Base-by-base conservation (phyloP, 805 yeast genomes). In the Schwanniomyces pseudopolymorphus region DNA sequence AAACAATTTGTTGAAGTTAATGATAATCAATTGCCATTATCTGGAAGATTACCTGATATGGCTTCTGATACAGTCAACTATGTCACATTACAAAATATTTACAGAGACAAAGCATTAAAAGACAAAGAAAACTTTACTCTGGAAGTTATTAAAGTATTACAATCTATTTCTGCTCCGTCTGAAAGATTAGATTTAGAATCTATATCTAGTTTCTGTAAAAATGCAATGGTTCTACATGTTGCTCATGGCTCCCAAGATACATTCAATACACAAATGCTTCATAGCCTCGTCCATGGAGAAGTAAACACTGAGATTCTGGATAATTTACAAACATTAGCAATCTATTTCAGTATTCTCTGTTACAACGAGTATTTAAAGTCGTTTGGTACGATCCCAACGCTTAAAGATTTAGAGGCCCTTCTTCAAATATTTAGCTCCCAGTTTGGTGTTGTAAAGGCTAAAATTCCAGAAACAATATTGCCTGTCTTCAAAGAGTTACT, bases 1-100 rank as follows among this genome's bases (percentile, higher is more conserved):
- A 67, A 74, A 37, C 49, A 53, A 6, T 89, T 82, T 60, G 72
- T 81, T 0, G 50, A 42, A 0, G 37, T 39, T 35, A 63, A 68
- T 19, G 57, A 62, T 14, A 66, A 70, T 1, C 60, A 67, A 4
- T 68, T 88, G n/a, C 96, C 96, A 0, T 63, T 89, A 1, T 74
- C 84, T 2, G 96, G 96, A 0, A 76, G 69, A 0, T 59, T 91
- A 5, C 96, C 96, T 0, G 98, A 91, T 61, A 92, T 92, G 97
- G 85, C 87, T 17, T 80, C 96, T 0, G 81, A 83, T 50, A 84
- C 96, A 0, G 63, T 66, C 7, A 71, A 71, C 45, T 92, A 87
- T 60, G 70, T 85, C 2, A 61, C 57, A 7, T 64, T 92, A 31
- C 86, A 83, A 59, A 57, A 57, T 0, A 54, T 89, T 3, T 92